Conservation (phyloP, 768 basidiomycete species). For the Lentinula guzmanii region DNA sequence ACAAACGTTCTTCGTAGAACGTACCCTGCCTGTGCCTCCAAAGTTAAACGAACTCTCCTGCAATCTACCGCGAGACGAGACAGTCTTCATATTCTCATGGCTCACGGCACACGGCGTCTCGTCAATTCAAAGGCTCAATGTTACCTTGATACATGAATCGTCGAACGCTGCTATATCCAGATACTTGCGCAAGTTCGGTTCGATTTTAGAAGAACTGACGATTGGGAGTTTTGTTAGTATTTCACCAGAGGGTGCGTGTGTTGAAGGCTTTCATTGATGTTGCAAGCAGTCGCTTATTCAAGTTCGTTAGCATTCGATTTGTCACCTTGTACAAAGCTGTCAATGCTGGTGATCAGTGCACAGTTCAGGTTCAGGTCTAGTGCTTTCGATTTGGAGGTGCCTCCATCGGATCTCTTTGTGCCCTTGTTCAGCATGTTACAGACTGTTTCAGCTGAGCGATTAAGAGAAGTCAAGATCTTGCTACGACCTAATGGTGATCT, state of each 20-base stretch:
- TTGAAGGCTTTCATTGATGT: neutral
- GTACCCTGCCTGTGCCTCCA: neutral
- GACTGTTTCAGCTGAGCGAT: neutral
- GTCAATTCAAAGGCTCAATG: neutral
- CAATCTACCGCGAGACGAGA: neutral
- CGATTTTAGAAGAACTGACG: neutral
- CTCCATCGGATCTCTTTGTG: neutral
- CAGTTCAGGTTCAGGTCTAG: neutral
- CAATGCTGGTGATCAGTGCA: neutral
- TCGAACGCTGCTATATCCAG: neutral
- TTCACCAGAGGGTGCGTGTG: neutral
- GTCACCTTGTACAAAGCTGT: neutral
- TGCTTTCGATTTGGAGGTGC: neutral
- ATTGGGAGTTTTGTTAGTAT: neutral
- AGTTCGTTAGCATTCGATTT: neutral
- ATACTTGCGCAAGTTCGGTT: neutral
- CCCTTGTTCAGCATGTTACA: neutral
- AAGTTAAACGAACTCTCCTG: neutral
- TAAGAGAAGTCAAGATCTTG: neutral
- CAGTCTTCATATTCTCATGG: constrained; percentile 3
- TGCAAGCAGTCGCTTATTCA: neutral
- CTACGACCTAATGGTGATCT: neutral
- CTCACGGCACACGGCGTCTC: neutral
- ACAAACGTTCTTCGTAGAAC: neutral
- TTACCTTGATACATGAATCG: neutral